These are phyloP conservation scores for Cicer cuneatum DNA, from an alignment of 306 rosid species.

Conservation along the genomic window DNA sequence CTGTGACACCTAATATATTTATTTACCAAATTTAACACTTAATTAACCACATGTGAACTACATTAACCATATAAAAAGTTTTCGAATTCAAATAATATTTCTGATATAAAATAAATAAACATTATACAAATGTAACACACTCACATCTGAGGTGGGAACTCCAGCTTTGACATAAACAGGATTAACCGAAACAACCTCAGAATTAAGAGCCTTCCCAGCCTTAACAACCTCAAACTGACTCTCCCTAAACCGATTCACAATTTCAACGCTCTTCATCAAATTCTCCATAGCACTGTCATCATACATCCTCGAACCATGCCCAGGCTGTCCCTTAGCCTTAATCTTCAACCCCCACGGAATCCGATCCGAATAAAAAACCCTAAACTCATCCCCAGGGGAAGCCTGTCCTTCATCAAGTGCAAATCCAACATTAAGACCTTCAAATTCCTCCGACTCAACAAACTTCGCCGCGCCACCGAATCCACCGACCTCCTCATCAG, in stretches of 20 bases:
- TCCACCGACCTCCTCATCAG: slow-evolving; percentile 94
- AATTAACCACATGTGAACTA: no score
- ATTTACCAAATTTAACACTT: no score
- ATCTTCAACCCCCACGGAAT: slow-evolving; percentile 76
- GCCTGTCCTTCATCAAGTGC: slow-evolving; percentile 92
- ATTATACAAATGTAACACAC: slow-evolving; percentile 29
- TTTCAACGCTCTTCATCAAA: slow-evolving; percentile 82
- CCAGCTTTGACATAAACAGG: slow-evolving; percentile 85
- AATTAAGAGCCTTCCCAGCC: slow-evolving; percentile 68
- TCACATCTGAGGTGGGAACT: slow-evolving; percentile 62
- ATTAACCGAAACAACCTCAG: slow-evolving; percentile 87
- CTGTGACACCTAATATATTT: no score
- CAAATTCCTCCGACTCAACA: slow-evolving; percentile 59
- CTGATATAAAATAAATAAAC: not conserved
- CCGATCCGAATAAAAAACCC: slow-evolving; percentile 85
- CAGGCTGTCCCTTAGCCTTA: slow-evolving; percentile 67
- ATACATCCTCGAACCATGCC: slow-evolving; percentile 82
- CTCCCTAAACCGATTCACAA: slow-evolving; percentile 70
- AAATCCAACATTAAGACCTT: slow-evolving; percentile 67
- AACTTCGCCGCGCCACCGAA: slow-evolving; percentile 60
- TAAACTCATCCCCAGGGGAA: slow-evolving; percentile 63
- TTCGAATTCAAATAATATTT: no score
- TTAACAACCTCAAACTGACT: slow-evolving; percentile 80
- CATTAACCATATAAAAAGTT: no score
- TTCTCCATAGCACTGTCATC: slow-evolving; percentile 85